A percentile compares a stretch with the other conserved stretches of the same genome.
Evolutionary conservation across 2,329 filamentous ascomycete species (phyloP).

Genomic region (Teratosphaeria epicoccoides): DNA sequence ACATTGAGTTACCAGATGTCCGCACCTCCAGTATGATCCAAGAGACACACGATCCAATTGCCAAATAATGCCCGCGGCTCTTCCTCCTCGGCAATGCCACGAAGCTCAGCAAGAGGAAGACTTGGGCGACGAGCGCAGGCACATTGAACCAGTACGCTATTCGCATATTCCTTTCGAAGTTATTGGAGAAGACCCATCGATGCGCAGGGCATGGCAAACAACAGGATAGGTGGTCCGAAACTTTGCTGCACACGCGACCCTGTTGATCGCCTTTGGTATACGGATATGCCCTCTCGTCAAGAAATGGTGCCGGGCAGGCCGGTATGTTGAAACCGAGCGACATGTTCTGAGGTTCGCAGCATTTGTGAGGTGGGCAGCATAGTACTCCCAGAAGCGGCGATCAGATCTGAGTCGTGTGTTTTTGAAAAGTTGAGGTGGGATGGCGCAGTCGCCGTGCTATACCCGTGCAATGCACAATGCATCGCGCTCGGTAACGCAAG

Average conservation of each 20-base stretch:
- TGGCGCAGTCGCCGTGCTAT: background rate
- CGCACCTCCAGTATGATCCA: constrained; percentile 7
- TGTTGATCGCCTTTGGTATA: constrained; percentile 4
- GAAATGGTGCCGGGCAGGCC: constrained; percentile 9
- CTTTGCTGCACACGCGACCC: constrained; percentile 43
- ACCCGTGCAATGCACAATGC: background rate
- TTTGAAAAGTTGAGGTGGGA: background rate
- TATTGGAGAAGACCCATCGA: constrained; percentile 57
- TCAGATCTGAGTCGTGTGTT: no score
- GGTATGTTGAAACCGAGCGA: background rate
- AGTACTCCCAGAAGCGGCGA: no score
- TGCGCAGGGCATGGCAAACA: constrained; percentile 84
- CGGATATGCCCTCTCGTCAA: constrained; percentile 5
- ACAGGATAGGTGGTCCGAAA: constrained; percentile 47
- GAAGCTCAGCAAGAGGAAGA: constrained; percentile 71
- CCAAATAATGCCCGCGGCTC: constrained; percentile 65
- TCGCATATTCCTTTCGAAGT: constrained; percentile 52
- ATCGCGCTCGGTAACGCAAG: background rate
- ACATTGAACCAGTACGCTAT: constrained; percentile 72
- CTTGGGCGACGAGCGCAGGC: constrained; percentile 56
- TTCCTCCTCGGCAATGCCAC: constrained; percentile 71
- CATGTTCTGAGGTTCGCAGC: background rate
- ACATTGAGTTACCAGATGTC: background rate
- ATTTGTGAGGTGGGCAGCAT: no score
- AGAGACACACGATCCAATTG: constrained; percentile 31